These are phyloP conservation scores for Chaetomium sp. DNA, from an alignment of 2,329 filamentous ascomycete species.

Conservation along the genomic window DNA sequence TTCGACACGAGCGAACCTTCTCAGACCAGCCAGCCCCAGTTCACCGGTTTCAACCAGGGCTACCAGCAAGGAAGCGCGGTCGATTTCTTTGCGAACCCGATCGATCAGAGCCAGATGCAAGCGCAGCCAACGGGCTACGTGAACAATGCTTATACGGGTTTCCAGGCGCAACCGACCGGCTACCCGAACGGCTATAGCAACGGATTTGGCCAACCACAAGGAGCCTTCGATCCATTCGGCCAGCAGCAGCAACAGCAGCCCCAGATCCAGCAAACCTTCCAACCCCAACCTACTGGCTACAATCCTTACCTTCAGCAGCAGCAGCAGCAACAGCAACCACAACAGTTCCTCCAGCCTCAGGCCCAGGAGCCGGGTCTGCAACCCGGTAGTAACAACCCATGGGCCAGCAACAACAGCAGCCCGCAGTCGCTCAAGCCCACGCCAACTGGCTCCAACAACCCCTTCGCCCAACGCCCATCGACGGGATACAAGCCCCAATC, in stretches of 20 bases:
- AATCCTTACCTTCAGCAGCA: constrained; percentile 33
- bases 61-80: constrained; percentile 96
- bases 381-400: constrained; percentile 89
- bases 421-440: constrained; percentile 67
- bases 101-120: constrained; percentile 73
- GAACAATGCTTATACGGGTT: constrained; percentile 50
- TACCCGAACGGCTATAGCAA: constrained; percentile 42
- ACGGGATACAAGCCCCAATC: constrained; percentile 43
- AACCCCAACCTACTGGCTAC: constrained; percentile 40
- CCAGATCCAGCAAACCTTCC: constrained; percentile 32
- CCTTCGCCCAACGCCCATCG: constrained; percentile 57
- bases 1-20: constrained; percentile 68
- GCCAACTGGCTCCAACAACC: constrained; percentile 95
- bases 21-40: constrained; percentile 62
- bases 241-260: constrained; percentile 38
- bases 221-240: constrained; percentile 64
- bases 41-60: constrained; percentile 89
- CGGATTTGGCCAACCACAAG: constrained; percentile 60
- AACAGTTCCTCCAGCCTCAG: constrained; percentile 31
- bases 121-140: constrained; percentile 73
- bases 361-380: constrained; percentile 55
- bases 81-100: constrained; percentile 94
- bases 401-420: constrained; percentile 59
- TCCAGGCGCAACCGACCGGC: constrained; percentile 38
- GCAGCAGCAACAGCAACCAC: constrained; percentile 42